Conservation (phyloP, 352 stramenopile species). For the Phytophthora idaei region DNA sequence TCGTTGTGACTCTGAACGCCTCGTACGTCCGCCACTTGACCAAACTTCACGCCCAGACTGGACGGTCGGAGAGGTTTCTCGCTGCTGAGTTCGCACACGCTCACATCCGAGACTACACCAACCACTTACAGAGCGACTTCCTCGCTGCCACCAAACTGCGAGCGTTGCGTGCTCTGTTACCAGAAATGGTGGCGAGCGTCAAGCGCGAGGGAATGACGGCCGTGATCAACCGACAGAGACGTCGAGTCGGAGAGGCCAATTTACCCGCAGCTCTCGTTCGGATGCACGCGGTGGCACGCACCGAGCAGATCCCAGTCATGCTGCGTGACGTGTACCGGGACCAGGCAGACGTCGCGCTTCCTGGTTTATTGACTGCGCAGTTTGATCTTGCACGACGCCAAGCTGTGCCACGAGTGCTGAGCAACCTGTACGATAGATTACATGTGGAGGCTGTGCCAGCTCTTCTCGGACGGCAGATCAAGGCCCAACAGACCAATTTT, state of each 20-base stretch:
- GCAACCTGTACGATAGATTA: constrained; percentile 52
- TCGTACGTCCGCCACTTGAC: constrained; percentile 60
- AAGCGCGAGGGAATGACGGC: constrained; percentile 42
- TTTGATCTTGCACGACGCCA: constrained; percentile 36
- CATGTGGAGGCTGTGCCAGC: constrained; percentile 57
- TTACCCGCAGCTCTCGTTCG: constrained; percentile 53
- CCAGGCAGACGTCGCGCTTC: constrained; percentile 59
- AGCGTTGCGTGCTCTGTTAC: constrained; percentile 52
- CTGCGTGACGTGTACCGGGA: constrained; percentile 64
- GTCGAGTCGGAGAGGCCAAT: constrained; percentile 49
- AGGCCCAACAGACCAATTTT: constrained; percentile 44
- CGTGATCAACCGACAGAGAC: constrained; percentile 48
- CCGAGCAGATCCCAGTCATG: constrained; percentile 64
- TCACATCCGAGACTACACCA: constrained; percentile 47
- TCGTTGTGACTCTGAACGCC: constrained; percentile 61
- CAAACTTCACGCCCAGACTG: constrained; percentile 43
- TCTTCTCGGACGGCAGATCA: constrained; percentile 49
- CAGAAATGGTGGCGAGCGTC: constrained; percentile 37
- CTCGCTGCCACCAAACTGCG: constrained; percentile 67
- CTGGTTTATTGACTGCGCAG: constrained; percentile 26
- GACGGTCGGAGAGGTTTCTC: constrained; percentile 64
- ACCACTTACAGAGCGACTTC: constrained; percentile 51
- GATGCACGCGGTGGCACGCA: constrained; percentile 56
- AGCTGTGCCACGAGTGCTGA: constrained; percentile 63
- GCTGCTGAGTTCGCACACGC: constrained; percentile 65